A percentile compares a stretch with the other conserved stretches of the same genome.
These are phyloP conservation scores for Ilex asprella DNA, from an alignment of 257 asterid species.

Conservation along the genomic window DNA sequence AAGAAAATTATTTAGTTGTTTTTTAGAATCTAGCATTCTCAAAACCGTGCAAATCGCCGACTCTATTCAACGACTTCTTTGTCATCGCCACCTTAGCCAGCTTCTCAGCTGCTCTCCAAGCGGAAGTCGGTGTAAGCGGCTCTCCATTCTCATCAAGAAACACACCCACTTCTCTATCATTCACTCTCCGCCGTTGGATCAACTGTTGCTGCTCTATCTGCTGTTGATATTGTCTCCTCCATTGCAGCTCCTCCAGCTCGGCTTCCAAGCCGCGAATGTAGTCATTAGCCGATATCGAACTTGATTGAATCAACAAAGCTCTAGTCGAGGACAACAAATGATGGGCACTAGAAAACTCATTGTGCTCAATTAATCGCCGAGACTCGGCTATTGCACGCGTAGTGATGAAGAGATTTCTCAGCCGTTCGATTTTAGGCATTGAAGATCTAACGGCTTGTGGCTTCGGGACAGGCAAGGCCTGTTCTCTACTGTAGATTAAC, in stretches of 20 bases:
- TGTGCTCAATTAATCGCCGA: slow-evolving; percentile 51
- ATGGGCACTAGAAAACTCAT: slow-evolving; percentile 58
- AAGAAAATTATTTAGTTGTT: neutral
- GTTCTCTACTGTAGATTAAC: slow-evolving; percentile 39
- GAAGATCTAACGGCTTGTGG: slow-evolving; percentile 52
- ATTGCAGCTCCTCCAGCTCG: slow-evolving; percentile 60
- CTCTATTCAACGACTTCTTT: slow-evolving; percentile 42
- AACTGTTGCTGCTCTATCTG: slow-evolving; percentile 14
- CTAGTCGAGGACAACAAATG: slow-evolving; percentile 69
- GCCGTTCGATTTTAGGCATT: slow-evolving; percentile 39
- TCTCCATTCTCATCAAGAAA: slow-evolving; percentile 54
- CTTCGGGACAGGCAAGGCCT: slow-evolving; percentile 49
- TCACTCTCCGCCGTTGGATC: slow-evolving; percentile 27
- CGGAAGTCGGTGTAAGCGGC: slow-evolving; percentile 72
- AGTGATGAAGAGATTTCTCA: slow-evolving; percentile 52
- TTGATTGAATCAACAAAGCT: slow-evolving; percentile 47
- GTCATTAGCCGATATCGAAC: slow-evolving; percentile 40
- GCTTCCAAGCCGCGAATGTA: slow-evolving; percentile 46
- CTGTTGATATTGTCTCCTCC: slow-evolving; percentile 39
- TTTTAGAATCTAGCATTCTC: slow-evolving; percentile 81
- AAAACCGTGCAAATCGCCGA: slow-evolving; percentile 75
- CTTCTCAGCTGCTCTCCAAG: slow-evolving; percentile 72
- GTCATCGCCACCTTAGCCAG: slow-evolving; percentile 42
- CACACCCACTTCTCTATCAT: slow-evolving; percentile 30
- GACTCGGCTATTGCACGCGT: slow-evolving; percentile 81